These are phyloP conservation scores for Papiliotrema fonsecae DNA, from an alignment of 1,284 basidiomycete genomes.

Conservation along the genomic window DNA sequence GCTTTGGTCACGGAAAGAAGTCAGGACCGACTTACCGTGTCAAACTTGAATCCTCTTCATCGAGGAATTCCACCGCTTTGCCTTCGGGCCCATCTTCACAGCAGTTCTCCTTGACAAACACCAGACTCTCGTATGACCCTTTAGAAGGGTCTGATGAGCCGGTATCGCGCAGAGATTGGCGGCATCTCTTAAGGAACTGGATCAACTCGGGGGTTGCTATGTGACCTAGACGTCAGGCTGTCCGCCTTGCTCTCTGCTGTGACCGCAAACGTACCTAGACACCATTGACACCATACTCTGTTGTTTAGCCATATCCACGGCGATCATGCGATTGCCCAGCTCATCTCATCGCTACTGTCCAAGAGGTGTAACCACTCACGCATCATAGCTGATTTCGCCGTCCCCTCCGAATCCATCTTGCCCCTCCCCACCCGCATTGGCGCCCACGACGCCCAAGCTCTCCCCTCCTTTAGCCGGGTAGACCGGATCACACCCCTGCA, in stretches of 20 bases:
- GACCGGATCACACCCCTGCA: constrained; percentile 71
- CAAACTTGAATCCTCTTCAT: constrained; percentile 80
- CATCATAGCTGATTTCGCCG: constrained; percentile 38
- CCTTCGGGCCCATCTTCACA: constrained; percentile 59
- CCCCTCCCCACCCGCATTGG: constrained; percentile 21
- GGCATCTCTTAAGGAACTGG: constrained; percentile 55
- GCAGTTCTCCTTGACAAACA: constrained; percentile 89
- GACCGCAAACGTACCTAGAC: constrained; percentile 56
- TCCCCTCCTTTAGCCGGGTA: constrained; percentile 46
- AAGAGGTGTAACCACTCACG: constrained; percentile 43
- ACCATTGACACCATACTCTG: constrained; percentile 89
- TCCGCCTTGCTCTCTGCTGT: neutral
- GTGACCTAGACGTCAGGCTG: constrained; percentile 53
- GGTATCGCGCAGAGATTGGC: constrained; percentile 13
- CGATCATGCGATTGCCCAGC: neutral
- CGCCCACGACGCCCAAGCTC: constrained; percentile 36
- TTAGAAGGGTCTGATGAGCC: neutral
- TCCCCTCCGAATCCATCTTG: constrained; percentile 26
- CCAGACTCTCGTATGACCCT: constrained; percentile 31
- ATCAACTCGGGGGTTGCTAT: constrained; percentile 71
- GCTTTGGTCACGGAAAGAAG: neutral
- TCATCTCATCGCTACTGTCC: too few species aligned
- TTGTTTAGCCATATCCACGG: constrained; percentile 42
- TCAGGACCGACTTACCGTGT: constrained; percentile 58
- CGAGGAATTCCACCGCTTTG: constrained; percentile 57